phyloP scores from a whole-genome alignment of 2,329 filamentous ascomycete species.

The Verticillium nonalfalfae region DNA sequence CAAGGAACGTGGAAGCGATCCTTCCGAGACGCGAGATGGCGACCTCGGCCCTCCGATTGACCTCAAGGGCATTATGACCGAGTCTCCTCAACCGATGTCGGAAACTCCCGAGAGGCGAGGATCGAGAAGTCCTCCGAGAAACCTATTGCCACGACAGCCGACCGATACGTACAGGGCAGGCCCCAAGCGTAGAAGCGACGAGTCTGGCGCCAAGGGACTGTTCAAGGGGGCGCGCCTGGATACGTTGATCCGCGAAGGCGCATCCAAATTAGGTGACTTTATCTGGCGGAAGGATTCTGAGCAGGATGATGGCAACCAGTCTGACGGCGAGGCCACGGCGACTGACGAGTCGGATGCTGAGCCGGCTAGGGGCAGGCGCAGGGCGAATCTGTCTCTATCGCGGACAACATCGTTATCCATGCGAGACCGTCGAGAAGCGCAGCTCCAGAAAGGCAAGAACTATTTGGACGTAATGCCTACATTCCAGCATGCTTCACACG shows the following conservation, averaged over 20 bases:
- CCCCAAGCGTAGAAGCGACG: slow-evolving; percentile 20
- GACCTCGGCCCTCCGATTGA: neutral
- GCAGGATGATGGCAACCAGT: slow-evolving; percentile 14
- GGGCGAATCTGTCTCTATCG: slow-evolving; percentile 27
- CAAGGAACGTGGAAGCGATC: slow-evolving; percentile 32
- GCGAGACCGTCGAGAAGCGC: slow-evolving; percentile 20
- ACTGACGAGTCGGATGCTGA: slow-evolving; percentile 45
- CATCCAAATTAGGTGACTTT: slow-evolving; percentile 51
- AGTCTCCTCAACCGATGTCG: neutral
- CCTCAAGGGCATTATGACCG: neutral
- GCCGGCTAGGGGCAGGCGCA: slow-evolving; percentile 28
- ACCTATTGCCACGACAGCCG: neutral
- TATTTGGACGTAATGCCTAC: slow-evolving; percentile 47
- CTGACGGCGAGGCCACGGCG: slow-evolving; percentile 29
- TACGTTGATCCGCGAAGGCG: slow-evolving; percentile 57
- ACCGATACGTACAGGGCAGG: neutral
- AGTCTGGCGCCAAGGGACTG: slow-evolving; percentile 59
- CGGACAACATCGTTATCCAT: slow-evolving; percentile 20
- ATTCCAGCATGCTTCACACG: slow-evolving; percentile 30
- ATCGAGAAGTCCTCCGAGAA: neutral
- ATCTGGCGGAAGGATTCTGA: slow-evolving; percentile 48
- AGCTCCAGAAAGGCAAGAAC: slow-evolving; percentile 29
- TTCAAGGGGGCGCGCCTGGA: slow-evolving; percentile 74
- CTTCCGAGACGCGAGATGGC: slow-evolving; percentile 17
- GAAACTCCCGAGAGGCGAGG: neutral